Conservation (phyloP, 805 yeast species). For the Suhomyces tanzawaensis region DNA sequence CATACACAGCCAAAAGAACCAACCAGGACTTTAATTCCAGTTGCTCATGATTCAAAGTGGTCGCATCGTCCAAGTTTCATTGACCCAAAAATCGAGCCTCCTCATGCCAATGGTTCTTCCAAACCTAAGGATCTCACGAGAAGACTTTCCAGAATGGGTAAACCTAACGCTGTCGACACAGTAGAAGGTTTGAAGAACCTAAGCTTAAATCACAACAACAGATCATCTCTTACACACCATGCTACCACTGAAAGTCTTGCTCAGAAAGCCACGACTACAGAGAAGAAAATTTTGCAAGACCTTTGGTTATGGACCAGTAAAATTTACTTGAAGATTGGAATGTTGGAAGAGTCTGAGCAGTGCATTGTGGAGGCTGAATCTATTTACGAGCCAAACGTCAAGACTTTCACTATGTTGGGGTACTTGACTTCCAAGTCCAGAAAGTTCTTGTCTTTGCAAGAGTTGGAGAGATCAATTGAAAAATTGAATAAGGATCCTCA, state of each 20-base stretch:
- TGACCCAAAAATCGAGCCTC: conserved; percentile 21
- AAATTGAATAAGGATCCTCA: conserved; percentile 22
- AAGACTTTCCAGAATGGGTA: conserved; percentile 1
- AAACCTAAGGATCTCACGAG: neutral
- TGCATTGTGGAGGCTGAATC: conserved; percentile 72
- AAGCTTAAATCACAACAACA: neutral
- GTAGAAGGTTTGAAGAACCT: conserved; percentile 1
- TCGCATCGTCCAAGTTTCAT: conserved; percentile 42
- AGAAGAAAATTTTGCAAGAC: conserved; percentile 43
- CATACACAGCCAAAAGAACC: conserved; percentile 11
- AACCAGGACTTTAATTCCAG: conserved; percentile 5
- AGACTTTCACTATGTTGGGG: conserved; percentile 51
- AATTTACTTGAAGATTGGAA: conserved; percentile 56
- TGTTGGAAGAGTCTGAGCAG: conserved; percentile 59
- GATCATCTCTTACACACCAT: neutral
- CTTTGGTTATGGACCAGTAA: conserved; percentile 76
- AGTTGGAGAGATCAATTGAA: conserved; percentile 63
- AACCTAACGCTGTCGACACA: neutral
- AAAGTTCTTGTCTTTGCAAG: conserved; percentile 53
- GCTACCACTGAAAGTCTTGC: neutral
- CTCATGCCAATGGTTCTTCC: conserved; percentile 1
- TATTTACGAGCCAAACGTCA: conserved; percentile 42
- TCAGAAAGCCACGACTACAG: neutral
- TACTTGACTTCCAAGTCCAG: conserved; percentile 41
- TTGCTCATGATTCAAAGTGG: conserved; percentile 22